These are phyloP conservation scores for Naegleria lovaniensis DNA, from an alignment of 208 protist genomes.

Conservation along the genomic window DNA sequence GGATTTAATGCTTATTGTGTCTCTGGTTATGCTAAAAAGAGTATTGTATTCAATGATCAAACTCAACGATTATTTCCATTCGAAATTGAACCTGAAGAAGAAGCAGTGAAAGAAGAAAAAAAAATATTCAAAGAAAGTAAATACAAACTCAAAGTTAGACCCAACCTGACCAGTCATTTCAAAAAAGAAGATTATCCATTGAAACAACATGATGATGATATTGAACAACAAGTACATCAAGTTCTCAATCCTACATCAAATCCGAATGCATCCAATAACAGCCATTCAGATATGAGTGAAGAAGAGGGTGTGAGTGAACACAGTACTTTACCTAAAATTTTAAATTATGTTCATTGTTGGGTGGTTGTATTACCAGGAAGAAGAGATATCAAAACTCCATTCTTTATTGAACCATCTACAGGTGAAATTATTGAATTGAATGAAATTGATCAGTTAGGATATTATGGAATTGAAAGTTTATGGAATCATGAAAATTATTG, in stretches of 20 bases:
- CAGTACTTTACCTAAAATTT: background rate
- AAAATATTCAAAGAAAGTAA: constrained; percentile 40
- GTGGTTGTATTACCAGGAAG: constrained; percentile 68
- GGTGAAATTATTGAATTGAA: constrained; percentile 55
- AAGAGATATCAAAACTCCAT: constrained; percentile 44
- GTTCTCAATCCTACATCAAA: too few relatives aligned
- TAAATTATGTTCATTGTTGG: constrained; percentile 63
- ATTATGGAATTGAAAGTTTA: constrained; percentile 69
- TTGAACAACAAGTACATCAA: background rate
- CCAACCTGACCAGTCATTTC: constrained; percentile 45
- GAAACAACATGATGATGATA: constrained; percentile 27
- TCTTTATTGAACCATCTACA: constrained; percentile 75
- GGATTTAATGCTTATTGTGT: constrained; percentile 84
- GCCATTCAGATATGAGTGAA: background rate
- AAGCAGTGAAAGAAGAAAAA: constrained; percentile 60
- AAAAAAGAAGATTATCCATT: constrained; percentile 47
- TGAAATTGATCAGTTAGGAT: constrained; percentile 45
- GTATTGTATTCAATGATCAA: constrained; percentile 69
- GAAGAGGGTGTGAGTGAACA: background rate
- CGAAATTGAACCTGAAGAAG: constrained; percentile 52
- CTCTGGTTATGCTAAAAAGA: constrained; percentile 63
- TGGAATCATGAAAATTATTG: constrained; percentile 79
- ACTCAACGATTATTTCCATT: constrained; percentile 48
- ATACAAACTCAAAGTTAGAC: constrained; percentile 56
- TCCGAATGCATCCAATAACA: too few relatives aligned